Evolutionary conservation across 768 basidiomycete genomes (phyloP).

Genomic region (Gloeophyllum trabeum): DNA sequence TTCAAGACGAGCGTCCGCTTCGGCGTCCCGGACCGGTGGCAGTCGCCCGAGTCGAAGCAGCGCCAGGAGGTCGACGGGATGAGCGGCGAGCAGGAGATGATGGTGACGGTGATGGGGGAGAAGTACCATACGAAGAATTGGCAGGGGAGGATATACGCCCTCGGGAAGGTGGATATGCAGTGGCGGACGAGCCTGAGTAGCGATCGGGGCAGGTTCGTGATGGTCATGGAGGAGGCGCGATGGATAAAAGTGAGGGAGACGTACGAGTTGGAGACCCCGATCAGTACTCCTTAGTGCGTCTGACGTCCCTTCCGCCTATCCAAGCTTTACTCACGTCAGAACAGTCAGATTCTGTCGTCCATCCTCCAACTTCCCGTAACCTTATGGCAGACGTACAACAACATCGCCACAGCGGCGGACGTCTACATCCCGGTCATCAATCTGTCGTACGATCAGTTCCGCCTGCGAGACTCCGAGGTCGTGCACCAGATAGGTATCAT

Average conservation of each 20-base stretch:
- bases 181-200: conserved; percentile 25
- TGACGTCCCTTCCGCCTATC: not conserved
- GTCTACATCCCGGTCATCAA: not conserved
- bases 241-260: conserved; percentile 23
- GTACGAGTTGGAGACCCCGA: conserved; percentile 7
- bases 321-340: not conserved
- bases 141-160: conserved; percentile 26
- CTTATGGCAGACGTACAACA: not conserved
- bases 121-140: conserved; percentile 24
- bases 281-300: not conserved
- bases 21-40: not conserved
- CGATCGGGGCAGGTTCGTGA: conserved; percentile 26
- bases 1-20: conserved; percentile 20
- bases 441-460: not conserved
- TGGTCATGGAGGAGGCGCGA: conserved; percentile 24
- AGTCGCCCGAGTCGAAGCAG: conserved; percentile 1
- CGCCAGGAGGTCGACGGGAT: conserved; percentile 6
- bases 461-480: not conserved
- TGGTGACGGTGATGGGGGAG: not conserved
- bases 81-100: conserved; percentile 6
- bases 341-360: not conserved
- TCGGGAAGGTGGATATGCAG: conserved; percentile 25
- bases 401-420: not conserved
- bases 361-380: not conserved
- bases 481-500: not conserved